phyloP scores from a whole-genome alignment of 129 eudicot genomes.

The Chrysanthemum seticuspe region DNA sequence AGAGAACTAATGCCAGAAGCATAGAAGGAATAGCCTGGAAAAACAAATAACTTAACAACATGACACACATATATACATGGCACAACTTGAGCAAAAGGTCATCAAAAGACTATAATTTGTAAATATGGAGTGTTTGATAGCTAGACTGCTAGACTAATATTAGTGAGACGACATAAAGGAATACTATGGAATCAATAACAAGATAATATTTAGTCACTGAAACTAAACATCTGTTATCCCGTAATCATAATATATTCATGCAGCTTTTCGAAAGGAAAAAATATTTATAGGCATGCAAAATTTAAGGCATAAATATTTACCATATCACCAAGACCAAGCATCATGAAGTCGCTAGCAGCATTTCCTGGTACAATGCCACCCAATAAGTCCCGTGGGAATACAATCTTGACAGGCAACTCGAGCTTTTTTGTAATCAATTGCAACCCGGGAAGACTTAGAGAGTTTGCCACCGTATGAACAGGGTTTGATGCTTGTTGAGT shows the following conservation, averaged over 20 bases:
- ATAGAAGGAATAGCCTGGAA: conserved; percentile 97
- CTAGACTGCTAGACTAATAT: background rate
- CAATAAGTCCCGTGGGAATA: conserved; percentile 84
- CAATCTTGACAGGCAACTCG: conserved; percentile 96
- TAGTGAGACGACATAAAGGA: no score
- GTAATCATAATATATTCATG: conserved; percentile 1
- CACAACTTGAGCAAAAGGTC: no score
- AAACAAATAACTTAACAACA: conserved; percentile 15
- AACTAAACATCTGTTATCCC: background rate
- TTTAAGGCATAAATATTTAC: conserved; percentile 39
- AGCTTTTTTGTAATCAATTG: conserved; percentile 82
- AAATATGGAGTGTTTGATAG: background rate
- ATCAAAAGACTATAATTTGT: no score
- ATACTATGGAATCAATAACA: background rate
- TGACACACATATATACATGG: background rate
- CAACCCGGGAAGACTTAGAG: conserved; percentile 94
- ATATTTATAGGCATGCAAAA: background rate
- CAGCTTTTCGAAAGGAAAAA: no score
- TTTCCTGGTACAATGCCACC: conserved; percentile 83
- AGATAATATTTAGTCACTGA: conserved; percentile 1
- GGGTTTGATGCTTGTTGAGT: conserved; percentile 98
- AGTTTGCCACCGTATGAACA: conserved; percentile 83
- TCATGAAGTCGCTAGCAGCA: conserved; percentile 79
- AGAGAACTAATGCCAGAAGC: conserved; percentile 92
- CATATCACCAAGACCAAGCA: conserved; percentile 99